A percentile compares a stretch with the other conserved stretches of the same genome.
Conservation (phyloP, 2,329 filamentous ascomycete genomes). For the Calonectria fujianensis region DNA sequence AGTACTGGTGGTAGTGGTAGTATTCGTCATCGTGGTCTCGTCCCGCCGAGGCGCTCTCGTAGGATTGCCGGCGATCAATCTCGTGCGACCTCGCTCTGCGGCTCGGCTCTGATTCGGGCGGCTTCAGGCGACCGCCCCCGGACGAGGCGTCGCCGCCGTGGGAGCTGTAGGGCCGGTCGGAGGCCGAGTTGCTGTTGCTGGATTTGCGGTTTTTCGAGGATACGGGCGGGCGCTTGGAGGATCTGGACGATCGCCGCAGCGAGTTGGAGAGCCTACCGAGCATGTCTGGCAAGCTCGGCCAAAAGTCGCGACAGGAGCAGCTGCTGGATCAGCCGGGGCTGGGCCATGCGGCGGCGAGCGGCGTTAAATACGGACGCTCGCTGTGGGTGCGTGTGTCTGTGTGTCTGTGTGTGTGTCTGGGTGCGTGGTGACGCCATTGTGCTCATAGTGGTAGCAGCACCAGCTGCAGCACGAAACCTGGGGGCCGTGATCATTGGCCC, state of each 20-base stretch:
- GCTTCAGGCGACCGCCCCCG: constrained; percentile 28
- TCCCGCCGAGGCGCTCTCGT: constrained; percentile 14
- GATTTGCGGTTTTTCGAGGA: constrained; percentile 34
- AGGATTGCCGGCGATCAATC: constrained; percentile 33
- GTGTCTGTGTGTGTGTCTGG: too few relatives aligned
- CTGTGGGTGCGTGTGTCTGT: not conserved
- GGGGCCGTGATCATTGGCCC: constrained; percentile 44
- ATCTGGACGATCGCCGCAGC: constrained; percentile 42
- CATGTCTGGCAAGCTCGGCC: constrained; percentile 38
- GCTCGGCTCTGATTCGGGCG: constrained; percentile 31
- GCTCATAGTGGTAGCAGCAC: constrained; percentile 30
- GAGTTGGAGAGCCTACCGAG: constrained; percentile 46
- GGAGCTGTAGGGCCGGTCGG: constrained; percentile 39
- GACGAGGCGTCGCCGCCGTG: constrained; percentile 37
- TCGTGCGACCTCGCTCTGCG: constrained; percentile 51
- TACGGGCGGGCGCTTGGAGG: constrained; percentile 41
- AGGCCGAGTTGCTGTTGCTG: constrained; percentile 9
- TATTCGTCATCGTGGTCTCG: constrained; percentile 39
- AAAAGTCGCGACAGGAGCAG: not conserved
- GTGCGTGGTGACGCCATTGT: constrained; percentile 49
- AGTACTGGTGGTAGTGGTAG: constrained; percentile 44
- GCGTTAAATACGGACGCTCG: not conserved
- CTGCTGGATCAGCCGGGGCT: not conserved
- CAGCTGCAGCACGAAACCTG: constrained; percentile 37
- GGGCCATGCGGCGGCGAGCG: not conserved